Conservation (phyloP, 805 yeast species). For the Kodamaea neixiangensis region DNA sequence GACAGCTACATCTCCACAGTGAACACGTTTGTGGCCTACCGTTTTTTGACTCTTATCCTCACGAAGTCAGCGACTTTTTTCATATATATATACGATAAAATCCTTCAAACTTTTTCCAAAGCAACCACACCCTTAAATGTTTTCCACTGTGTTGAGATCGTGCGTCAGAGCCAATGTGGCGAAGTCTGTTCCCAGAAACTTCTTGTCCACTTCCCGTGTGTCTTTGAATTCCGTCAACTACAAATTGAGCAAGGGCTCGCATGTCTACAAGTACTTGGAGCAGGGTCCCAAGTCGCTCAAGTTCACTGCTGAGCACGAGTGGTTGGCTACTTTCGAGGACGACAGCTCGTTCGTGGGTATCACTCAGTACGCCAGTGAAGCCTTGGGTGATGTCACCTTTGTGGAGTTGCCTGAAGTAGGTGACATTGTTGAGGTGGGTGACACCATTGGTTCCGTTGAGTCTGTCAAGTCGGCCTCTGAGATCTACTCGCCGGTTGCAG, state of each 20-base stretch:
- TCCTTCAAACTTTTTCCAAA: conserved; percentile 4
- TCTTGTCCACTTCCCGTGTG: conserved; percentile 16
- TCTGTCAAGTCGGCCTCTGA: conserved; percentile 93
- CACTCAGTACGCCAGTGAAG: conserved; percentile 92
- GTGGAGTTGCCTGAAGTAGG: conserved; percentile 85
- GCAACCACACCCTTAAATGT: conserved; percentile 7
- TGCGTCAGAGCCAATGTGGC: conserved; percentile 9
- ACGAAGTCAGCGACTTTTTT: conserved; percentile 4
- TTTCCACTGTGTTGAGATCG: conserved; percentile 15
- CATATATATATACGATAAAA: neutral
- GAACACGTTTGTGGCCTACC: too few relatives aligned
- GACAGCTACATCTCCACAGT: too few relatives aligned
- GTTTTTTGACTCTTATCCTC: conserved; percentile 3
- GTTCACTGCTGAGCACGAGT: conserved; percentile 91
- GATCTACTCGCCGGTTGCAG: conserved; percentile 83
- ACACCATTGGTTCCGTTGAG: conserved; percentile 89
- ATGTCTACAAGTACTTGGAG: conserved; percentile 39
- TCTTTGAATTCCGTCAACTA: conserved; percentile 30
- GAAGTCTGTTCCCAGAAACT: conserved; percentile 5
- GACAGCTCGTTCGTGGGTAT: conserved; percentile 85
- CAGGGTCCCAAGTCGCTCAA: conserved; percentile 52
- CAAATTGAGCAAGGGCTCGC: conserved; percentile 39
- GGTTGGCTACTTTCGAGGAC: conserved; percentile 86
- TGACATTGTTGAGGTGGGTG: conserved; percentile 64
- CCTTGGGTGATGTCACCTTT: conserved; percentile 94